Percentiles rank a stretch among this genome's conserved stretches.
Evolutionary conservation across 192 early-diverging fungal species (phyloP).

Genomic region (Fimicolochytrium jonesii): DNA sequence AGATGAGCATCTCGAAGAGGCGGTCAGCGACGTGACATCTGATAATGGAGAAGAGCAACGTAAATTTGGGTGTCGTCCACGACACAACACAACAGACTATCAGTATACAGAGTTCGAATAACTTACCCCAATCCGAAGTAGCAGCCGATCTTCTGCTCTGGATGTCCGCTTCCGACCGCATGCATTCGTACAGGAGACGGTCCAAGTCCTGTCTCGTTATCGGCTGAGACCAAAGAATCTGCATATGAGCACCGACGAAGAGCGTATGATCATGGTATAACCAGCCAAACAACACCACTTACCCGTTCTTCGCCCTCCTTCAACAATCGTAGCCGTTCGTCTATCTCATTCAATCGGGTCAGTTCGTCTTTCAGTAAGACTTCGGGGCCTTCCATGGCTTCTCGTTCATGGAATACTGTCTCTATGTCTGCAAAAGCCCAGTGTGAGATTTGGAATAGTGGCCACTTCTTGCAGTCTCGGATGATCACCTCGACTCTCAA

Average conservation of each 20-base stretch:
- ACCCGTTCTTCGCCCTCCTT: background rate
- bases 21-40: background rate
- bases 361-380: conserved; percentile 5
- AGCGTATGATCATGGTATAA: background rate
- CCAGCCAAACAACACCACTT: background rate
- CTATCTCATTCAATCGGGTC: conserved; percentile 3
- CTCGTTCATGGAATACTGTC: conserved; percentile 10
- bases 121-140: background rate
- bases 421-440: conserved; percentile 12
- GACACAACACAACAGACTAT: background rate
- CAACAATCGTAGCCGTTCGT: conserved; percentile 8
- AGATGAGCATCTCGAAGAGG: background rate
- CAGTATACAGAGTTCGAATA: background rate
- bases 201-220: conserved; percentile 3
- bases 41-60: too few relatives aligned
- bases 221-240: too few relatives aligned
- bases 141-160: conserved; percentile 1
- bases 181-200: conserved; percentile 11
- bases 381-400: background rate
- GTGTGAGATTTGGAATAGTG: background rate
- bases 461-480: background rate
- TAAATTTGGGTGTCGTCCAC: too few relatives aligned
- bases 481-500: too few relatives aligned
- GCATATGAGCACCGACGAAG: background rate
- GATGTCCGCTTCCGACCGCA: conserved; percentile 1